phyloP scores from a whole-genome alignment of 306 rosid species.

The Canavalia ensiformis region DNA sequence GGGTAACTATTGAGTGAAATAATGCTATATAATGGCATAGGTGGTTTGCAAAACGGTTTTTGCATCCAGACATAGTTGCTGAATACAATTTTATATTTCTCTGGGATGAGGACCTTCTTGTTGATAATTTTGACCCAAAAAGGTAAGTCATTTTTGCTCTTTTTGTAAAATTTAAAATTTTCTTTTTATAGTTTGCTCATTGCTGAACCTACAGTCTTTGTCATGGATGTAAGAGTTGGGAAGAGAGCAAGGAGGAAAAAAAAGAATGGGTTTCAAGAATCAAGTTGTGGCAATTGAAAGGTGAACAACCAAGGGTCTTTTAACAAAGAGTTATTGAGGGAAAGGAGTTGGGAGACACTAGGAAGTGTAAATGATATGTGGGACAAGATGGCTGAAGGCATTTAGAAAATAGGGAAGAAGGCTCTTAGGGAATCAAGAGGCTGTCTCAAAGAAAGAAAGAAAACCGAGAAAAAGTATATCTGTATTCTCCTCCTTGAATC shows the following conservation, averaged over 20 bases:
- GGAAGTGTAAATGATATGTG: not conserved
- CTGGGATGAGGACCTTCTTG: slow-evolving; percentile 98
- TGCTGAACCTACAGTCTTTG: not conserved
- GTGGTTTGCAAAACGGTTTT: slow-evolving; percentile 97
- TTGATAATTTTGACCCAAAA: slow-evolving; percentile 79
- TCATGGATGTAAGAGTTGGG: no score
- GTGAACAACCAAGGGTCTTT: not conserved
- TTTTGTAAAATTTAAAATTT: not conserved
- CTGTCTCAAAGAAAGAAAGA: no score
- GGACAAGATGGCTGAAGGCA: not conserved
- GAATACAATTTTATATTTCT: slow-evolving; percentile 86
- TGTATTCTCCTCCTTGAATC: no score
- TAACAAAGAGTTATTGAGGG: not conserved
- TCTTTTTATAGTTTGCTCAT: not conserved
- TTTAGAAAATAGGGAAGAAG: not conserved
- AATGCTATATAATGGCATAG: slow-evolving; percentile 50
- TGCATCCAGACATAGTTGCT: slow-evolving; percentile 93
- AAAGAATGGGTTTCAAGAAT: not conserved
- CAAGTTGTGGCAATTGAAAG: not conserved
- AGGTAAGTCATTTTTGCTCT: slow-evolving; percentile 52
- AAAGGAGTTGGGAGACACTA: not conserved
- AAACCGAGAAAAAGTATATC: no score
- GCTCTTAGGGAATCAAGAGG: no score
- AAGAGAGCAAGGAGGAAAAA: not conserved
- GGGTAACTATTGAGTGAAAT: slow-evolving; percentile 17